Evolutionary conservation across 139 green algal genomes (phyloP), one percentile per base, ranked within the genome.

Genomic region (Micromonas commoda): DNA sequence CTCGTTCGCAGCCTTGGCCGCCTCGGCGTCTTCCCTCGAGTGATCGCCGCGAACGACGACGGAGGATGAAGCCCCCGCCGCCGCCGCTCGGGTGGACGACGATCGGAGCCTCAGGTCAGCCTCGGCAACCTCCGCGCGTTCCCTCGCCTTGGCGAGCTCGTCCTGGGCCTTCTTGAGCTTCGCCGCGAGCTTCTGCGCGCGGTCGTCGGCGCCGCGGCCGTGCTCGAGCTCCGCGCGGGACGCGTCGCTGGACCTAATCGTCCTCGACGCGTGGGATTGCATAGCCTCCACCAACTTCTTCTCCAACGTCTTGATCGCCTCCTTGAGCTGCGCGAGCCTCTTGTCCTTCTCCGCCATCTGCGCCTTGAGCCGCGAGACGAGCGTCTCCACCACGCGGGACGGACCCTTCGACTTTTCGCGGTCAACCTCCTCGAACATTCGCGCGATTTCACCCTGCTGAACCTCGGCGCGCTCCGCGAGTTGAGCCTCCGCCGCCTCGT

Each of bases 241-340:
- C 28, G 9, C 13, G 16, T 35, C 28, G 9, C 13, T 19, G 28
- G 6, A 19, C 63, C 9, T 19, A 19, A 35, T 33, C 63, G 63
- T 21, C 63, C 63, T 19, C 13, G 6, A 6, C 63, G 81, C 80
- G 23, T 84, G 84, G 45, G 73, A 52, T 69, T 89, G 85, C 64
- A 88, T 84, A 2, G 86, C 81, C 3, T 89, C 78, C 9, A 87
- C 77, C 28, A 91, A 84, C 80, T 89, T 85, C 4, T 52, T 78
- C 82, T 92, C 87, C 53, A 93, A 78, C 64, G 76, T 66, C 65
- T 91, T 88, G 77, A 96, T 87, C 51, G 87, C 88, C 0, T 82
- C 80, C 23, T 80, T 78, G 73, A 90, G 69, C 39, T 84, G 81
- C 26, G 19, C 54, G 24, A 90, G 67, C 77, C 86, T 85, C 26